Conservation (phyloP, 1,284 basidiomycete species). For the Fomes fomentarius region DNA sequence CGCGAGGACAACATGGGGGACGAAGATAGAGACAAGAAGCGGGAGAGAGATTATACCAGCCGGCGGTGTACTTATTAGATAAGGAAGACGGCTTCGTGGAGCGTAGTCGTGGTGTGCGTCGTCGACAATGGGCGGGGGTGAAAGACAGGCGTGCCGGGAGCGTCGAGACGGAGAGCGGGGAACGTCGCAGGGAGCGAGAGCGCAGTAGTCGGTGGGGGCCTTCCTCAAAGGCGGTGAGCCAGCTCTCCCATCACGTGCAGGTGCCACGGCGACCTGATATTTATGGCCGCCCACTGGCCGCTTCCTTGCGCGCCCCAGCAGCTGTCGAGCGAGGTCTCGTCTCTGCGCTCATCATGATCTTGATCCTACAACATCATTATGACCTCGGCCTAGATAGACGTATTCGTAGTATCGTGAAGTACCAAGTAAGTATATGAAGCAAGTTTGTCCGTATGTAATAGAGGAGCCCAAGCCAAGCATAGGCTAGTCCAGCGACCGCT, state of each 20-base stretch:
- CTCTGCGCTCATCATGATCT: conserved; percentile 15
- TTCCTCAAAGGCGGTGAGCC: conserved; percentile 23
- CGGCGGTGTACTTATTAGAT: conserved; percentile 23
- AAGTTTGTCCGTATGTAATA: too few relatives aligned
- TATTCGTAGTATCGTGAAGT: too few relatives aligned
- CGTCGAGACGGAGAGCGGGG: conserved; percentile 6
- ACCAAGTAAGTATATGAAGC: not conserved
- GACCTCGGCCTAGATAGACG: too few relatives aligned
- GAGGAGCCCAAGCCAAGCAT: not conserved
- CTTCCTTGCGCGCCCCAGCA: conserved; percentile 7
- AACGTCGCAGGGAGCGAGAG: conserved; percentile 9
- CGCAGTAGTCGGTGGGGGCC: conserved; percentile 15
- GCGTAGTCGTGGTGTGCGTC: conserved; percentile 18
- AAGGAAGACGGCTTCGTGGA: conserved; percentile 23
- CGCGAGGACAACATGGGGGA: conserved; percentile 22
- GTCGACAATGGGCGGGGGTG: conserved; percentile 14
- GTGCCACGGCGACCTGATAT: conserved; percentile 30
- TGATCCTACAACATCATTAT: conserved; percentile 10
- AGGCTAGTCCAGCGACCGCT: conserved; percentile 69
- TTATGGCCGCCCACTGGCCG: conserved; percentile 11
- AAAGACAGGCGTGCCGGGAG: conserved; percentile 17
- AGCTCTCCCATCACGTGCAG: conserved; percentile 28
- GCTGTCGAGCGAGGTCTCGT: not conserved
- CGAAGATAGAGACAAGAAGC: conserved; percentile 5
- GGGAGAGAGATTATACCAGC: conserved; percentile 24